phyloP scores from a whole-genome alignment of 371 early-diverging fungal species.

The Apophysomyces elegans region DNA sequence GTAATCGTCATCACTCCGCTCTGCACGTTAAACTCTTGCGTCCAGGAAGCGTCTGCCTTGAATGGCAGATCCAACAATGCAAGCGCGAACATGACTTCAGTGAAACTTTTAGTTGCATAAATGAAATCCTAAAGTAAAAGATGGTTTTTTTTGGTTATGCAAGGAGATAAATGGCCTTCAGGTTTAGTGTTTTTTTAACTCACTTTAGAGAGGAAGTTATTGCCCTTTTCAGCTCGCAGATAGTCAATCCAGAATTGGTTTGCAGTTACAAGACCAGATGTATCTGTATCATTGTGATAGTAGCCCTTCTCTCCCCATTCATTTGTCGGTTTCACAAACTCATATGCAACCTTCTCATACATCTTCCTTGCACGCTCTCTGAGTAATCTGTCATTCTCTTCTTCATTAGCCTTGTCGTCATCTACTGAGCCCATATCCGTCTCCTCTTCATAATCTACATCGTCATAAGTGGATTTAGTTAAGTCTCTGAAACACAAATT shows the following conservation, averaged over 20 bases:
- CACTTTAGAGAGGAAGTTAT: conserved; percentile 49
- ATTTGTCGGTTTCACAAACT: conserved; percentile 28
- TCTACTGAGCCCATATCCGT: conserved; percentile 8
- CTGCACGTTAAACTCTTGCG: conserved; percentile 20
- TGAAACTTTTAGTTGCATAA: conserved; percentile 34
- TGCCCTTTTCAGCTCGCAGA: conserved; percentile 27
- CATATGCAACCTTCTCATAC: conserved; percentile 24
- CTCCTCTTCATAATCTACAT: conserved; percentile 19
- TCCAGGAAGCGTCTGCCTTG: conserved; percentile 27
- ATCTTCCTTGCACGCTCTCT: conserved; percentile 24
- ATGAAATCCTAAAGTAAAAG: conserved; percentile 44
- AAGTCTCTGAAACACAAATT: background rate
- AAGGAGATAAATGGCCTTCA: conserved; percentile 2
- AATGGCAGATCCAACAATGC: conserved; percentile 53
- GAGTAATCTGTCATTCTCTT: conserved; percentile 16
- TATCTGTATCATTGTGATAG: conserved; percentile 15
- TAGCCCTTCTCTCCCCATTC: conserved; percentile 38
- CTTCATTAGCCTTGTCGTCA: conserved; percentile 11
- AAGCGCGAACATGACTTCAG: conserved; percentile 46
- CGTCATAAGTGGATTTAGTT: background rate
- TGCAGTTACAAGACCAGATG: background rate
- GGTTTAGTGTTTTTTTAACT: background rate
- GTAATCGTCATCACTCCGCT: conserved; percentile 28
- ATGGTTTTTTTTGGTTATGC: too few relatives aligned
- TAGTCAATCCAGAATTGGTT: conserved; percentile 63